Evolutionary conservation across 116 monocot genomes (phyloP), one percentile per base, ranked within the genome.

Genomic region (Zostera marina): DNA sequence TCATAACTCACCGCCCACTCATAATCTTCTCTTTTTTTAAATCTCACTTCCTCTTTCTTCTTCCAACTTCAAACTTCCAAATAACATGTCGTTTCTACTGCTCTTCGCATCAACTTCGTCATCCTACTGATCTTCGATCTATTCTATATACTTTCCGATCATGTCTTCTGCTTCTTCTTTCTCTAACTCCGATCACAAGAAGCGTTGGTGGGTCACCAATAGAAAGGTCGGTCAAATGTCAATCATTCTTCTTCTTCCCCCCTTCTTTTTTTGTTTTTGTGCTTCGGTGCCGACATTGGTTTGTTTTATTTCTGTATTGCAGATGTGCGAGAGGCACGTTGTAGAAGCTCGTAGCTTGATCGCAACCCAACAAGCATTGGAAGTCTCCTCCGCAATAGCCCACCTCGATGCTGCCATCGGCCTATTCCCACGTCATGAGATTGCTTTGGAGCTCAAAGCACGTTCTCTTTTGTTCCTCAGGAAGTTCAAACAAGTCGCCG

Each of bases 401-500:
- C 73, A 85, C 11, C 68, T 89, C 42, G 89, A 96, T 14, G 55
- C 80, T 9, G 96, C 83, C 0, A 78, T 96, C 11, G 54, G 47
- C 0, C 39, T 89, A 23, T 74, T 80, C 0, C 96, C 96, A 9
- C 48, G 70, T n/a, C 38, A 59, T 41, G 96, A 96, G 54, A 52
- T 76, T 22, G 85, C 74, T 21, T 62, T 89, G 21, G 96, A 96
- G 78, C 76, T 89, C 65, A 82, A 73, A 58, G 82, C 89, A 11
- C 64, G 86, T 1, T 73, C 65, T 3, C 77, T 96, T 9, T 76
- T 96, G 44, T 72, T 68, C 48, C 78, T 96, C 10, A 65, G 89
- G 16, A 74, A 82, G n/a, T 96, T 82, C 62, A 60, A 69, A 3
- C 89, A 96, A 7, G 89, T 96, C 11, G 96, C 96, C 5, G 82